Conservation (phyloP, 2,329 filamentous ascomycete genomes). For the Apiospora phragmitis region DNA sequence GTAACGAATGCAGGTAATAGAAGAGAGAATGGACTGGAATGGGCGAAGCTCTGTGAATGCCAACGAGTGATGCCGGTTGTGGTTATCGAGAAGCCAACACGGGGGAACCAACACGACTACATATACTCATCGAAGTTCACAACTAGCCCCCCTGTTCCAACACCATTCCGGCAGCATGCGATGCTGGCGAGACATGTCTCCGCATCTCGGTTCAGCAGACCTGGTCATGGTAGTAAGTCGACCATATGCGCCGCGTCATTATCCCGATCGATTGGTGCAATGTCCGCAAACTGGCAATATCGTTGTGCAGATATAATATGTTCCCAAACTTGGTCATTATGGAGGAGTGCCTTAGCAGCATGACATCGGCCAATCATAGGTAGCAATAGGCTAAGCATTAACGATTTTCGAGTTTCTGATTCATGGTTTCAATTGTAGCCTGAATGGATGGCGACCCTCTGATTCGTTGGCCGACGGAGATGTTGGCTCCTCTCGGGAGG, state of each 20-base stretch:
- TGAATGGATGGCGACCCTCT: neutral
- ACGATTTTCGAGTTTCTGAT: neutral
- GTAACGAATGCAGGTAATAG: neutral
- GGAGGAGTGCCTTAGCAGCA: neutral
- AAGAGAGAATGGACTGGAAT: conserved; percentile 2
- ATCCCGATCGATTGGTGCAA: neutral
- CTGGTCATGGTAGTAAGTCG: neutral
- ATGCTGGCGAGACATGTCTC: neutral
- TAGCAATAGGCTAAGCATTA: neutral
- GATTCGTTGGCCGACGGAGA: neutral
- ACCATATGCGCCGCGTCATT: neutral
- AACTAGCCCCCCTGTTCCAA: neutral
- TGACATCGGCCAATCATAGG: neutral
- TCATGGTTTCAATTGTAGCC: neutral
- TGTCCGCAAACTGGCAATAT: neutral
- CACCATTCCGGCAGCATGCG: neutral
- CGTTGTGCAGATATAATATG: neutral
- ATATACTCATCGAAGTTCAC: neutral
- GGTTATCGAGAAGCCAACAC: neutral
- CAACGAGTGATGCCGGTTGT: conserved; percentile 3
- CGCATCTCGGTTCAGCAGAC: neutral
- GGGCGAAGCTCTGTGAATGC: neutral
- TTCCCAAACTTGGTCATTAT: neutral
- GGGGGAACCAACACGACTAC: neutral
- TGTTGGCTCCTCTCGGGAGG: conserved; percentile 1